These are phyloP conservation scores for Cyclotella kingstonii DNA, from an alignment of 108 stramenopile genomes.

Conservation along the genomic window DNA sequence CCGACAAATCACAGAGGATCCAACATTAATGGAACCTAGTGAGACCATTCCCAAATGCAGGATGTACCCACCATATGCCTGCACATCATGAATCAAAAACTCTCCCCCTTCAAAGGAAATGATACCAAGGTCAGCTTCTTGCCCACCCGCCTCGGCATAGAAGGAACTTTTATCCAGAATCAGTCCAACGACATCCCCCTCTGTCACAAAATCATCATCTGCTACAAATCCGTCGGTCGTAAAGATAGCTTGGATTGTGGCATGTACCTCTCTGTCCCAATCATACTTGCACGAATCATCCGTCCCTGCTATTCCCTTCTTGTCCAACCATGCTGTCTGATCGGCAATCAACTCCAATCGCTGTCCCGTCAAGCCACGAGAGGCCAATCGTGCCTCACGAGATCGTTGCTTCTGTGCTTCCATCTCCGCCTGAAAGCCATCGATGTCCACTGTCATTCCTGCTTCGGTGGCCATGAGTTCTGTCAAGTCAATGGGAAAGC, in stretches of 20 bases:
- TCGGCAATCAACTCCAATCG: slow-evolving; percentile 91
- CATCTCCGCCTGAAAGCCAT: slow-evolving; percentile 89
- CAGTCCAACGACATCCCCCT: slow-evolving; percentile 78
- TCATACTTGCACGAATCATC: slow-evolving; percentile 86
- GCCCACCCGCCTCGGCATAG: slow-evolving; percentile 98
- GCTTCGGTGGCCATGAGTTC: slow-evolving; percentile 97
- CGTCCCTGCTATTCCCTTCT: slow-evolving; percentile 76
- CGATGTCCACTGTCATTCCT: slow-evolving; percentile 84
- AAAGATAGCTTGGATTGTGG: slow-evolving; percentile 85
- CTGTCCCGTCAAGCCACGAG: slow-evolving; percentile 54
- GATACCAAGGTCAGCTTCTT: slow-evolving; percentile 89
- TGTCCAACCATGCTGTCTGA: slow-evolving; percentile 87
- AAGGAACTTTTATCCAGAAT: slow-evolving; percentile 91
- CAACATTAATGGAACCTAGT: slow-evolving; percentile 62
- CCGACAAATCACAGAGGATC: slow-evolving; percentile 67
- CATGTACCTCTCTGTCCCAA: slow-evolving; percentile 78
- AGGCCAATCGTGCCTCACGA: slow-evolving; percentile 64
- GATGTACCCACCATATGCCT: slow-evolving; percentile 86
- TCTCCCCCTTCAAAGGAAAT: slow-evolving; percentile 44
- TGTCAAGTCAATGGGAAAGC: slow-evolving; percentile 97
- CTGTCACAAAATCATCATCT: slow-evolving; percentile 42
- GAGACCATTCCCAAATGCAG: slow-evolving; percentile 80
- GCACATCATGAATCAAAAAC: slow-evolving; percentile 73
- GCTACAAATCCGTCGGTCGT: slow-evolving; percentile 67
- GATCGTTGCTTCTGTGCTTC: slow-evolving; percentile 83